These are phyloP conservation scores for Luzula sylvatica DNA, from an alignment of 176 grass and related monocot species.

Conservation along the genomic window DNA sequence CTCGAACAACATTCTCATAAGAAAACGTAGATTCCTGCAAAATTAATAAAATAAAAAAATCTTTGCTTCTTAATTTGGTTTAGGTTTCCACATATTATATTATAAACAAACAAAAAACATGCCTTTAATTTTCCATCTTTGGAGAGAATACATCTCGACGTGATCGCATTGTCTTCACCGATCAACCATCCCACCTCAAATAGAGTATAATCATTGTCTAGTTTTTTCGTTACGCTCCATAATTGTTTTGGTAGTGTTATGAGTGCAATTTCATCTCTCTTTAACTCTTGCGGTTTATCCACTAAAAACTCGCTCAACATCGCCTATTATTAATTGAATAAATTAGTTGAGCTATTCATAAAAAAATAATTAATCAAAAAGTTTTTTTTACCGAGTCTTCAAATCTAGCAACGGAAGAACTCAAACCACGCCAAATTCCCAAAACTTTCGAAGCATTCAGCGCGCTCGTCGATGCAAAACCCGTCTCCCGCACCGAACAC, in stretches of 20 bases:
- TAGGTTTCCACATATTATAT: background rate
- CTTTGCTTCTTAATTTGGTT: background rate
- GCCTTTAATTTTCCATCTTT: slow-evolving; percentile 54
- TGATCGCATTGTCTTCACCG: slow-evolving; percentile 35
- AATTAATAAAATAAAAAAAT: too few relatives aligned
- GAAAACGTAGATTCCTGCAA: slow-evolving; percentile 45
- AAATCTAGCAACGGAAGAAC: slow-evolving; percentile 32
- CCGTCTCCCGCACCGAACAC: slow-evolving; percentile 50
- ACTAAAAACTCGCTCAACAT: slow-evolving; percentile 33
- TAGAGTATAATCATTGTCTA: slow-evolving; percentile 24
- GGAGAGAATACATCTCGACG: slow-evolving; percentile 55
- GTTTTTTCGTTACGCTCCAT: slow-evolving; percentile 50
- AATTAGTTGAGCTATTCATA: background rate
- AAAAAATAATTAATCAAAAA: slow-evolving; percentile 8
- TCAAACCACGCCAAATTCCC: slow-evolving; percentile 36
- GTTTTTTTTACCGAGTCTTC: slow-evolving; percentile 34
- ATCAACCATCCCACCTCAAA: slow-evolving; percentile 81
- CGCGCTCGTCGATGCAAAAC: slow-evolving; percentile 46
- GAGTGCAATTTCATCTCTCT: slow-evolving; percentile 32
- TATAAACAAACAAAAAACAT: slow-evolving; percentile 2
- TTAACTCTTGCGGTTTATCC: slow-evolving; percentile 18
- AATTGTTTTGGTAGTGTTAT: slow-evolving; percentile 61
- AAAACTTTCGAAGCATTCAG: slow-evolving; percentile 34
- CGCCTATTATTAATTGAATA: slow-evolving; percentile 27
- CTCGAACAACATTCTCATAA: slow-evolving; percentile 22